These are phyloP conservation scores for Nakazawaea ernobii DNA, from an alignment of 805 yeast species.

Conservation along the genomic window DNA sequence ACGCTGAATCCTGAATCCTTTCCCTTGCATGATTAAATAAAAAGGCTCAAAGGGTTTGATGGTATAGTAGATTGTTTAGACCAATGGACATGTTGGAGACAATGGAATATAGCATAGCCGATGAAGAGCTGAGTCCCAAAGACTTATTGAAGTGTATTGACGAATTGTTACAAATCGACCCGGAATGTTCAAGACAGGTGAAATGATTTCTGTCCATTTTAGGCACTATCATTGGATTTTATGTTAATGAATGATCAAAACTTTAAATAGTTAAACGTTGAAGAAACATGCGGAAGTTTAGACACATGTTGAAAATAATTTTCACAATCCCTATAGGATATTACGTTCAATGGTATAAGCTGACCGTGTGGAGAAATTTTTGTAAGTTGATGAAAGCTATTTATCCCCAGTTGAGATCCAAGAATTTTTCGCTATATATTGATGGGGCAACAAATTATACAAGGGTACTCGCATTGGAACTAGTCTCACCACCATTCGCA, in stretches of 20 bases:
- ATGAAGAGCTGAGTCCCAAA: slow-evolving; percentile 39
- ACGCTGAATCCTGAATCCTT: slow-evolving; percentile 34
- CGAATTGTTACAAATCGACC: slow-evolving; percentile 35
- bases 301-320: too few species aligned
- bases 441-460: too few species aligned
- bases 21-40: slow-evolving; percentile 33
- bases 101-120: slow-evolving; percentile 41
- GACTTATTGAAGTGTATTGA: slow-evolving; percentile 38
- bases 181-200: slow-evolving; percentile 38
- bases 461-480: not conserved
- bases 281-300: too few species aligned
- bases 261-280: too few species aligned
- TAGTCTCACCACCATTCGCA: not conserved
- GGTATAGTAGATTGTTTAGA: slow-evolving; percentile 28
- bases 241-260: slow-evolving; percentile 41
- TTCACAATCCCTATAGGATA: too few species aligned
- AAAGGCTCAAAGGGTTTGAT: slow-evolving; percentile 32
- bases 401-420: too few species aligned
- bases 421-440: too few species aligned
- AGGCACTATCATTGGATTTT: slow-evolving; percentile 45
- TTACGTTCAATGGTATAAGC: too few species aligned
- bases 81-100: slow-evolving; percentile 43
- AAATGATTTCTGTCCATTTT: slow-evolving; percentile 45
- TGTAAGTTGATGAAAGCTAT: too few species aligned
- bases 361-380: too few species aligned